phyloP scores from a whole-genome alignment of 257 asterid species.

The Capsicum baccatum region DNA sequence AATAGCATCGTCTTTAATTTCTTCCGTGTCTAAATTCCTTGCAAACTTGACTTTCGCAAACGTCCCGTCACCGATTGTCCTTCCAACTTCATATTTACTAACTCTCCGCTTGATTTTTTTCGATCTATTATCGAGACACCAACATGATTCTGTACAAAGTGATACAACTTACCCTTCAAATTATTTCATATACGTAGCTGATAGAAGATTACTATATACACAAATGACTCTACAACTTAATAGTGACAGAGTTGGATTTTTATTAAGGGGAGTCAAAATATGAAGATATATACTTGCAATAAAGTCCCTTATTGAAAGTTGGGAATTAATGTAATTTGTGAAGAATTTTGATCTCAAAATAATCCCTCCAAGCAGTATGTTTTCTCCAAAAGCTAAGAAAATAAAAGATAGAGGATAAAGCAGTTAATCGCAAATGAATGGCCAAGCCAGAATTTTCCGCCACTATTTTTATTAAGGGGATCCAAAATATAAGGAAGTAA shows the following conservation, averaged over 20 bases:
- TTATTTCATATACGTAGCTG: neutral
- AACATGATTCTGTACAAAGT: neutral
- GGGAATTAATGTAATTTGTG: neutral
- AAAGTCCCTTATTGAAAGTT: slow-evolving; percentile 3
- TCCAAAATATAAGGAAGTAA: no score
- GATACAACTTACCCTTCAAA: slow-evolving; percentile 20
- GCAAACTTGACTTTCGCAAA: slow-evolving; percentile 94
- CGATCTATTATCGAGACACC: slow-evolving; percentile 54
- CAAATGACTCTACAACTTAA: slow-evolving; percentile 41
- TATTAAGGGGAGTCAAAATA: neutral
- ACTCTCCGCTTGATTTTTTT: slow-evolving; percentile 66
- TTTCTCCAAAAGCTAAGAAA: neutral
- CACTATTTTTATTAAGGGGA: no score
- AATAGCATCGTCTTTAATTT: slow-evolving; percentile 28
- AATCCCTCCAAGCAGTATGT: neutral
- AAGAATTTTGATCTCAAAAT: neutral
- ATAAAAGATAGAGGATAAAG: neutral
- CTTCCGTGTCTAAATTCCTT: slow-evolving; percentile 73
- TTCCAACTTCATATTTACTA: slow-evolving; percentile 88
- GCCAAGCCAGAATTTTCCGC: no score
- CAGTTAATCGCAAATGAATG: no score
- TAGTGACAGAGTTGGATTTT: neutral
- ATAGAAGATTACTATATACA: neutral
- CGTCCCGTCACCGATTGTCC: slow-evolving; percentile 94
- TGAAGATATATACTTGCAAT: neutral